Evolutionary conservation across 352 stramenopile genomes (phyloP), one percentile per base, ranked within the genome.

Genomic region (Thalassiosira mediterranea): DNA sequence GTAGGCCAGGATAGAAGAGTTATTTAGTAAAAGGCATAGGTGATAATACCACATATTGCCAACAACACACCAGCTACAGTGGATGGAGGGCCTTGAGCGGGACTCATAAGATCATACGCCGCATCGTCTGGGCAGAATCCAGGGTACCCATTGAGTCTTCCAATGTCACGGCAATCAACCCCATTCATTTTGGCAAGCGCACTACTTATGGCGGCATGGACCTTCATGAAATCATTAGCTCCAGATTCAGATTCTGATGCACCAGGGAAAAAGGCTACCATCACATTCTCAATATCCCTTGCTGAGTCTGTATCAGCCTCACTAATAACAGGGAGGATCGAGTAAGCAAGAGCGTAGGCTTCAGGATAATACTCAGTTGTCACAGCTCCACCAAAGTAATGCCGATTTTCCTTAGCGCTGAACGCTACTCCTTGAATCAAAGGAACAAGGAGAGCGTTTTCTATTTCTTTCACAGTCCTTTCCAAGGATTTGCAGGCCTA

Each of bases 371-470:
- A 72, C 46, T 79, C 65, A 58, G 32, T 3, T 0, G 13, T 23
- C 2, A 32, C 37, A 29, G 19, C 10, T 48, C 72, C 11, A 13
- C 70, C 77, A 26, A 48, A 63, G 31, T 71, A 68, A 19, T 73
- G 44, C 32, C 76, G 70, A 58, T 89, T 89, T 68, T 77, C 57
- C 23, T 59, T 65, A 5, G 82, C 71, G 61, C 82, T 81, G 13
- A 83, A 80, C 2, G 92, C 60, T 42, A 76, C 65, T 15, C 68
- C 82, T 82, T 94, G 86, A 63, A 94, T 90, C 10, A 92, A 60
- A 26, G 84, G 84, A 47, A 90, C 66, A 25, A 85, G 58, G 2
- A 91, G 52, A 10, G 88, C 37, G 62, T 70, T 73, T 46, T 87
- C 76, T 47, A 94, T 82, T 76, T 88, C 72, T 51, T 72, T 68